Evolutionary conservation across 2,329 filamentous ascomycete genomes (phyloP).

Genomic region (Nemania sp.): DNA sequence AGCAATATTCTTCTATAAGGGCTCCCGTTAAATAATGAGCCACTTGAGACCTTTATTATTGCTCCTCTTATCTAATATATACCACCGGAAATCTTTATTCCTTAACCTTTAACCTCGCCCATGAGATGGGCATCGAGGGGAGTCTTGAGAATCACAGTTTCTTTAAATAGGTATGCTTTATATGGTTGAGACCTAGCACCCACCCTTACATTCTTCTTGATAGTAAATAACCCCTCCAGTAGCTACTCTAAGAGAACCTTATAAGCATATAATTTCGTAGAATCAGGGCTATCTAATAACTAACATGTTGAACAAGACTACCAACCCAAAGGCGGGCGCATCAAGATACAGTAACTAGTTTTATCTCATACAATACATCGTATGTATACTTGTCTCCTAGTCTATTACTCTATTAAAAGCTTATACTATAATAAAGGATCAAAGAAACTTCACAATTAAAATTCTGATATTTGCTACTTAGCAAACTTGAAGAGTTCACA

Average conservation of each 20-base stretch:
- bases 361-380: neutral
- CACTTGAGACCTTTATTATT: neutral
- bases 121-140: neutral
- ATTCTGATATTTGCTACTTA: neutral
- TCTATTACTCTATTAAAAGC: neutral
- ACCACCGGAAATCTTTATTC: neutral
- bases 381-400: neutral
- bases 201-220: neutral
- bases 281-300: neutral
- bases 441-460: neutral
- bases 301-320: neutral
- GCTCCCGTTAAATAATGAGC: no score
- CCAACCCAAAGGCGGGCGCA: neutral
- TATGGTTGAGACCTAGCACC: neutral
- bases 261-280: neutral
- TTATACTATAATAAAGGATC: conserved; percentile 9
- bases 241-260: no score
- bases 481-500: neutral
- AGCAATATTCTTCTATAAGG: no score
- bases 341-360: neutral
- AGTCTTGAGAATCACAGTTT: neutral
- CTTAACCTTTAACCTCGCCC: neutral
- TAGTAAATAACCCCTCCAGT: neutral
- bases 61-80: no score
- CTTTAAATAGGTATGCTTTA: conserved; percentile 14